Percentiles rank a stretch among this genome's conserved stretches.
phyloP scores from a whole-genome alignment of 495 filamentous ascomycete genomes.

The Aspergillus haitiensis region DNA sequence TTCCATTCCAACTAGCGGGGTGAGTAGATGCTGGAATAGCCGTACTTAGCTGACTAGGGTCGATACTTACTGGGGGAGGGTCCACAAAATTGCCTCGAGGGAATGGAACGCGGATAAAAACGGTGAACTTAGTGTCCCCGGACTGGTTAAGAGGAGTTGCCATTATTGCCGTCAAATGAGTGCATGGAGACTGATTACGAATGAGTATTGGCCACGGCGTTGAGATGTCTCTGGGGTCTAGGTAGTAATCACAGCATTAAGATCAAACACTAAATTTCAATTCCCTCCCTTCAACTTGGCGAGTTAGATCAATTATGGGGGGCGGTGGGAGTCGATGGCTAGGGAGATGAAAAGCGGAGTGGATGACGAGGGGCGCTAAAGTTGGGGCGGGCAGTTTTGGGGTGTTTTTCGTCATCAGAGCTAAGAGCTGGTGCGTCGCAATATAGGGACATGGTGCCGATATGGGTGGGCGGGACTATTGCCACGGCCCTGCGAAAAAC shows the following conservation, averaged over 20 bases:
- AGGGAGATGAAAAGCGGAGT: slow-evolving; percentile 6
- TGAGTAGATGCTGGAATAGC: not conserved
- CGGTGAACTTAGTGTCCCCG: slow-evolving; percentile 56
- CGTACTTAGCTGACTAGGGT: not conserved
- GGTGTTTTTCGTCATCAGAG: not conserved
- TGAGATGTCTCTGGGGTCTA: not conserved
- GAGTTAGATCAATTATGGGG: not conserved
- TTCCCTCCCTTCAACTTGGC: not conserved
- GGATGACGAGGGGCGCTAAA: not conserved
- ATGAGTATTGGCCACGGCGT: not conserved
- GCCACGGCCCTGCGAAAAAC: too few relatives aligned
- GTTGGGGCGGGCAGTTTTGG: too few relatives aligned
- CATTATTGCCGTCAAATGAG: slow-evolving; percentile 7
- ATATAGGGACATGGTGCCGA: not conserved
- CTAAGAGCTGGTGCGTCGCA: not conserved
- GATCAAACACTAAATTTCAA: too few relatives aligned
- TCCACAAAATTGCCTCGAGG: slow-evolving; percentile 84
- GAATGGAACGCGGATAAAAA: slow-evolving; percentile 87
- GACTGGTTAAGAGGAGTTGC: slow-evolving; percentile 19
- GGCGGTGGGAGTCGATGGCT: slow-evolving; percentile 6
- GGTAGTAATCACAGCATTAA: too few relatives aligned
- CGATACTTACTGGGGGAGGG: slow-evolving; percentile 69
- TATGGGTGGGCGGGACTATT: not conserved
- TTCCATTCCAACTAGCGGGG: slow-evolving; percentile 65
- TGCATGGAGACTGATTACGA: not conserved